Base-by-base conservation (phyloP, 108 stramenopile species). In the Asterionellopsis glacialis region DNA sequence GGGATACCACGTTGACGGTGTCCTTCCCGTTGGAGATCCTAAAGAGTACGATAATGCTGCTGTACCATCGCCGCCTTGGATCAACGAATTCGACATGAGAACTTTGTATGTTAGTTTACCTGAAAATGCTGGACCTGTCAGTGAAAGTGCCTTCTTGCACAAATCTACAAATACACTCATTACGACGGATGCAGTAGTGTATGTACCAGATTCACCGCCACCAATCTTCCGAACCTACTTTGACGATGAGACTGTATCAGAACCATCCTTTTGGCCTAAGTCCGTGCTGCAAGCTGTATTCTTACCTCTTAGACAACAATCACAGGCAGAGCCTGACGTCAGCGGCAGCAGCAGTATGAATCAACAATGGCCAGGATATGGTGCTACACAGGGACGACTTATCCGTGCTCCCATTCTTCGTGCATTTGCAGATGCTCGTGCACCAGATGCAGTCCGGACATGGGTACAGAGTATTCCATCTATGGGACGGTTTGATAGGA, bases 281-380 rank as follows among this genome's bases (percentile, higher is more conserved):
- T 73, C 72, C 15, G 83, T 84, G 0, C 50, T 84, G 6, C 83
- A 84, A 43, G 79, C 79, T 5, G 79, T 84, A 6, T 84, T 84
- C 66, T 65, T 84, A 40, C 79, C 83, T 9, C 52, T 80, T 11
- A 59, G 77, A 27, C 48, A 33, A 48, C 19, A 48, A 1, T 7
- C 2, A 33, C 33, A 33, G 7, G 7, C 33, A 33, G 5, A 33
- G 7, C 7, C 33, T 26, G 13, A 22, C 39, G 51, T 21, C 5
- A 19, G 22, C 18, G 19, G 45, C 44, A 24, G 45, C 13, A 26
- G 45, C 44, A 24, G 45, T 3, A 26, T 23, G 19, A 14, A 52
- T 28, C 13, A 48, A n/a, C 26, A 33, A n/a, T 84, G 72, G 74
- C 83, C 83, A 22, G 76, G 79, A 23, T 84, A 75, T 58, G 76